Conservation (phyloP, 208 protist genomes). For the Crithidia fasciculata region DNA sequence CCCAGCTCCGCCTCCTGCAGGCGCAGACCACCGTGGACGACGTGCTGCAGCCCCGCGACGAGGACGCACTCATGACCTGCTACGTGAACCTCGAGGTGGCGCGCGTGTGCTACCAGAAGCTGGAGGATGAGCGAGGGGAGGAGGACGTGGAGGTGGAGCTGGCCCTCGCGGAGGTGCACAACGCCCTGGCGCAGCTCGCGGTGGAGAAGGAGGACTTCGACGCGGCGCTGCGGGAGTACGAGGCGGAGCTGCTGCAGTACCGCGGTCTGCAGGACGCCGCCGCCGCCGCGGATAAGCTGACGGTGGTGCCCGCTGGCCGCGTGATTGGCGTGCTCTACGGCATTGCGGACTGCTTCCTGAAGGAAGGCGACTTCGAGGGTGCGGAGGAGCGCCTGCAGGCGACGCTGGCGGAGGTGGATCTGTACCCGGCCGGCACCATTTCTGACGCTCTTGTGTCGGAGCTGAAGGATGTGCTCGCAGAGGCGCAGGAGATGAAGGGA, state of each 20-base stretch:
- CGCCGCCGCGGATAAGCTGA: constrained; percentile 22
- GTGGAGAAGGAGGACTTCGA: constrained; percentile 85
- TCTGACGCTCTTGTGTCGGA: constrained; percentile 56
- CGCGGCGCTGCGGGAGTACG: constrained; percentile 79
- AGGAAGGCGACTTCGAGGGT: constrained; percentile 85
- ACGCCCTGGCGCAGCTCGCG: constrained; percentile 80
- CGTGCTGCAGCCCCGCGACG: constrained; percentile 68
- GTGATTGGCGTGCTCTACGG: constrained; percentile 73
- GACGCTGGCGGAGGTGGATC: constrained; percentile 62
- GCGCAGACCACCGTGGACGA: constrained; percentile 62
- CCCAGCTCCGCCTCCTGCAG: constrained; percentile 81
- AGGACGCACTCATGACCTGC: constrained; percentile 83
- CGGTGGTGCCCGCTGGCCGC: constrained; percentile 51
- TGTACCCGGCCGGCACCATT: constrained; percentile 62
- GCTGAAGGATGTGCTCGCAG: constrained; percentile 74
- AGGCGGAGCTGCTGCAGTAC: constrained; percentile 83
- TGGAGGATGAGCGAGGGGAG: constrained; percentile 47
- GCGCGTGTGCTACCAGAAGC: constrained; percentile 79
- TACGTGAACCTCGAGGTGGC: constrained; percentile 89
- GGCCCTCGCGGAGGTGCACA: constrained; percentile 78
- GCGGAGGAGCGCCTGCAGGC: constrained; percentile 71
- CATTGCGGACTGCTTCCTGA: constrained; percentile 87
- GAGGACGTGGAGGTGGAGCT: constrained; percentile 57
- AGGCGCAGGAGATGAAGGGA: constrained; percentile 81
- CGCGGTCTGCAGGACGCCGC: constrained; percentile 59